Conservation (phyloP, 2,329 filamentous ascomycete species). For the Rutstroemia sp. region DNA sequence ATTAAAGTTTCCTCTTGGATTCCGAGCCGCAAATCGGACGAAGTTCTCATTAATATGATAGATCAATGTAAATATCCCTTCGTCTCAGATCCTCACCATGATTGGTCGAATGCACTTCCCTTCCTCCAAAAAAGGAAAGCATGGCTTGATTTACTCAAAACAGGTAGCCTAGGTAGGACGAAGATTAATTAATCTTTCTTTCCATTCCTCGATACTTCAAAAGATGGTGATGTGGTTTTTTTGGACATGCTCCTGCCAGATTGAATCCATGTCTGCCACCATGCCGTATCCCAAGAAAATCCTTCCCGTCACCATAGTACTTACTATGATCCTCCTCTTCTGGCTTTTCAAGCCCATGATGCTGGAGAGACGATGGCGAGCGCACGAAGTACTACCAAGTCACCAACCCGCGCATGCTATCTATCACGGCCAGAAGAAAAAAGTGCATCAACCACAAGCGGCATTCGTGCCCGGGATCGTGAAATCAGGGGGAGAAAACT, state of each 20-base stretch:
- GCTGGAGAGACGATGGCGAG: neutral
- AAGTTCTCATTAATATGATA: too few relatives aligned
- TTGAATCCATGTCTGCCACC: neutral
- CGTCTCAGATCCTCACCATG: neutral
- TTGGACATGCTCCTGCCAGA: neutral
- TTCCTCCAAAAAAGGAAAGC: neutral
- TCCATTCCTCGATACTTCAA: neutral
- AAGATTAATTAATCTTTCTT: neutral
- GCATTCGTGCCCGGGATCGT: neutral
- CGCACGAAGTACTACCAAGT: neutral
- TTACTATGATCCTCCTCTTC: neutral
- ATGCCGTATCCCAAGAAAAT: constrained; percentile 4
- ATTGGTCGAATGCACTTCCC: neutral
- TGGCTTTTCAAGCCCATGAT: neutral
- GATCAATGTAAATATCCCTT: neutral
- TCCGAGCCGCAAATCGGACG: too few relatives aligned
- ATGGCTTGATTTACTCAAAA: too few relatives aligned
- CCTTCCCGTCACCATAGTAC: neutral
- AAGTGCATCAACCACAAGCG: neutral
- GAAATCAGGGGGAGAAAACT: neutral
- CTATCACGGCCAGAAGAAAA: neutral
- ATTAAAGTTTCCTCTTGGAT: too few relatives aligned
- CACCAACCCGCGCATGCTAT: neutral
- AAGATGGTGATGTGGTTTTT: neutral
- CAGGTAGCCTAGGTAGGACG: neutral